These are phyloP conservation scores for Trichosporon sp. DNA, from an alignment of 1,284 basidiomycete species.

Conservation along the genomic window DNA sequence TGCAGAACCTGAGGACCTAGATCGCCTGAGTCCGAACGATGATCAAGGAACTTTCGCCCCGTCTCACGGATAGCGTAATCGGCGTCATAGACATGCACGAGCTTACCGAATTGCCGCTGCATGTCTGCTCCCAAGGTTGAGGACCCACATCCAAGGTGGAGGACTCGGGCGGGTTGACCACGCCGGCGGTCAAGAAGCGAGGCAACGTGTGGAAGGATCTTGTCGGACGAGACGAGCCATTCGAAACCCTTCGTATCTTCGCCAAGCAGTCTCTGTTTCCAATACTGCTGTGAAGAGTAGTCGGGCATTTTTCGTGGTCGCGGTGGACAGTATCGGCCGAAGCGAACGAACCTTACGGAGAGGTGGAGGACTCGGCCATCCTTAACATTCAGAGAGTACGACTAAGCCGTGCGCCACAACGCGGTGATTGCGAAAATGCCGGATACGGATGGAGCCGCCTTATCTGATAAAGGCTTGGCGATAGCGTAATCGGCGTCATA, in stretches of 20 bases:
- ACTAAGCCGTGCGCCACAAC: too few relatives aligned
- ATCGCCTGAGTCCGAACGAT: neutral
- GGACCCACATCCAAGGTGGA: slow-evolving; percentile 44
- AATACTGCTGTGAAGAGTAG: slow-evolving; percentile 40
- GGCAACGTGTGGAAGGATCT: slow-evolving; percentile 28
- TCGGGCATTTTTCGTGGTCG: slow-evolving; percentile 12
- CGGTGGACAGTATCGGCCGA: neutral
- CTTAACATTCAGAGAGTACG: too few relatives aligned
- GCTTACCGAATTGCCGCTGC: slow-evolving; percentile 8
- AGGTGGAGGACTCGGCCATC: too few relatives aligned
- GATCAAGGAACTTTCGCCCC: neutral
- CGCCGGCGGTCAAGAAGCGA: neutral
- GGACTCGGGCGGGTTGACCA: slow-evolving; percentile 8
- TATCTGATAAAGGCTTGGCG: too few relatives aligned
- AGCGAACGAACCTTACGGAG: too few relatives aligned
- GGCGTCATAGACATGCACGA: slow-evolving; percentile 29
- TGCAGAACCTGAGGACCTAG: slow-evolving; percentile 5
- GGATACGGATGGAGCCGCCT: too few relatives aligned
- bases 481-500: slow-evolving; percentile 38
- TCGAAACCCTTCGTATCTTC: slow-evolving; percentile 32
- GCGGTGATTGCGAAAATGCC: too few relatives aligned
- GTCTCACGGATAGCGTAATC: slow-evolving; percentile 29
- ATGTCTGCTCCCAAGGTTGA: slow-evolving; percentile 28
- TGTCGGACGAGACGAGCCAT: slow-evolving; percentile 32
- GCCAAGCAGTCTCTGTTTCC: slow-evolving; percentile 31